A percentile compares a stretch with the other conserved stretches of the same genome.
phyloP scores from a whole-genome alignment of 140 eudicot species.

The Cichorium intybus region DNA sequence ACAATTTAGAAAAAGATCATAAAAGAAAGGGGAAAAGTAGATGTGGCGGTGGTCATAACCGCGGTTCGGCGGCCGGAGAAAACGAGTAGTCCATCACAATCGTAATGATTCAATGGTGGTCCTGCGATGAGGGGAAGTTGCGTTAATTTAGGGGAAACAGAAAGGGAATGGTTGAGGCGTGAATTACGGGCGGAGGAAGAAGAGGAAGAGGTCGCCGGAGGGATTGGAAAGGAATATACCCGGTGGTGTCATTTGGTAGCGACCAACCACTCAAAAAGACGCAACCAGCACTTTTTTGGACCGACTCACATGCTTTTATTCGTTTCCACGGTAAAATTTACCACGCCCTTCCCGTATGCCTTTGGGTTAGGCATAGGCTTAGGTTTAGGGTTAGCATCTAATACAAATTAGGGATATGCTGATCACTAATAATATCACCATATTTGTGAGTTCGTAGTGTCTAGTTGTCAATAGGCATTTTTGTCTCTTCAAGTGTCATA shows the following conservation, averaged over 20 bases:
- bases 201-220: constrained; percentile 34
- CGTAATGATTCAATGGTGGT: constrained; percentile 9
- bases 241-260: constrained; percentile 21
- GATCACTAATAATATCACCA: too few species aligned
- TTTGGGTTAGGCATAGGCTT: background rate
- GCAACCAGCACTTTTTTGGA: constrained; percentile 33
- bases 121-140: background rate
- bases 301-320: constrained; percentile 41
- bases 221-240: constrained; percentile 22
- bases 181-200: constrained; percentile 22
- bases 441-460: too few species aligned
- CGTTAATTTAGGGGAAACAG: constrained; percentile 18
- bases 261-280: constrained; percentile 12
- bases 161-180: constrained; percentile 18
- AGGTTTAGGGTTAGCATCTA: background rate
- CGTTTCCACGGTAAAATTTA: constrained; percentile 4
- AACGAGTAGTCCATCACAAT: constrained; percentile 10
- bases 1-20: constrained; percentile 1
- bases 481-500: too few species aligned
- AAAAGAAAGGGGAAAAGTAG: background rate
- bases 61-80: constrained; percentile 19
- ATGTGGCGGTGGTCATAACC: constrained; percentile 13
- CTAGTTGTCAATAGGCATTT: too few species aligned
- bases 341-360: background rate
- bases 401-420: too few species aligned